Evolutionary conservation across 768 basidiomycete species (phyloP).

Genomic region (Psilocybe cubensis): DNA sequence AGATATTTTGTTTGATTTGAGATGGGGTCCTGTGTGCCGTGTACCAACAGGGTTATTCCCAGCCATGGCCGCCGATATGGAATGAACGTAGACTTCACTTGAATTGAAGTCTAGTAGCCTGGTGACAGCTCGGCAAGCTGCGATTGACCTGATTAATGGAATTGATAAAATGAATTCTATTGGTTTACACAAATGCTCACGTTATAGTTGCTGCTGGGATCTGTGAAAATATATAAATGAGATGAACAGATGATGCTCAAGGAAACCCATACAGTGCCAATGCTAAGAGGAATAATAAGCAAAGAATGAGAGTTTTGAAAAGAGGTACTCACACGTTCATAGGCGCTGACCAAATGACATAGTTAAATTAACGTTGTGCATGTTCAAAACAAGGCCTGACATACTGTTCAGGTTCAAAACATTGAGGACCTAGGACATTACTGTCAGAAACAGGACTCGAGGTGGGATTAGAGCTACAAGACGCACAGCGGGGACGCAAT

Average conservation of each 20-base stretch:
- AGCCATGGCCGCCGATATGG: constrained; percentile 40
- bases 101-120: constrained; percentile 60
- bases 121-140: constrained; percentile 72
- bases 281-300: constrained; percentile 32
- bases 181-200: constrained; percentile 33
- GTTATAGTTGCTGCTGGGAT: constrained; percentile 70
- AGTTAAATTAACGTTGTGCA: neutral
- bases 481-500: constrained; percentile 69
- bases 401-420: constrained; percentile 63
- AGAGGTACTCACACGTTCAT: constrained; percentile 62
- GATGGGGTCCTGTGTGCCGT: constrained; percentile 28
- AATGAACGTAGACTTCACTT: constrained; percentile 49
- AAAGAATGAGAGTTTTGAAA: constrained; percentile 3
- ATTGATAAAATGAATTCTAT: neutral
- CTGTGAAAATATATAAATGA: constrained; percentile 26
- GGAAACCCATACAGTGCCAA: constrained; percentile 49
- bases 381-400: constrained; percentile 16
- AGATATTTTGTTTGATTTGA: constrained; percentile 29
- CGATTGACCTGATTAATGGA: constrained; percentile 47
- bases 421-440: constrained; percentile 47
- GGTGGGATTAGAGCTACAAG: neutral
- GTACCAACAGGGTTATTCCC: constrained; percentile 30
- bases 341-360: constrained; percentile 37
- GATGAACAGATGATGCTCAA: constrained; percentile 12
- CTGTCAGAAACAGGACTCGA: neutral